Conservation (phyloP, 768 basidiomycete genomes). For the Auriculariales sp. region DNA sequence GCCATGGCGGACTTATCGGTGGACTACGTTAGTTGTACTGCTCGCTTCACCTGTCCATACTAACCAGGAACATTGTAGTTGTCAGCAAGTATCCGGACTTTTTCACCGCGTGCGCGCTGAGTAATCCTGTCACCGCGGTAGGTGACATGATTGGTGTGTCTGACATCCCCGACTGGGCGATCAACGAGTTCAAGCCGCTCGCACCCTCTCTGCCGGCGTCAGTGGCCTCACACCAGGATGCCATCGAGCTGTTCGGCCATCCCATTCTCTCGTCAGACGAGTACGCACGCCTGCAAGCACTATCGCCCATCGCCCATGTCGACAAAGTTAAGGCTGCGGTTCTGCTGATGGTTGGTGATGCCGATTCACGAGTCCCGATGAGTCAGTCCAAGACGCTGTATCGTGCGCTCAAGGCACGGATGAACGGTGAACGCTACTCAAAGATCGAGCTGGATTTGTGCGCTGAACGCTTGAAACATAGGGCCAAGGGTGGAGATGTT, state of each 20-base stretch:
- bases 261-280: constrained; percentile 29
- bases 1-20: constrained; percentile 54
- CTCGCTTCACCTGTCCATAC: neutral
- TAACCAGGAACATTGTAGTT: constrained; percentile 22
- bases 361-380: constrained; percentile 48
- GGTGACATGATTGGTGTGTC: constrained; percentile 35
- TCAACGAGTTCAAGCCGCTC: constrained; percentile 22
- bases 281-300: constrained; percentile 28
- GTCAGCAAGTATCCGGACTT: constrained; percentile 46
- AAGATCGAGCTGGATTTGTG: too few relatives aligned
- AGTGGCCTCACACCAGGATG: too few relatives aligned
- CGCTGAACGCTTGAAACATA: too few relatives aligned
- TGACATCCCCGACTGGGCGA: constrained; percentile 59
- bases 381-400: constrained; percentile 49
- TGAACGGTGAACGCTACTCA: neutral
- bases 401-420: constrained; percentile 40
- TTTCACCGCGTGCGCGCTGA: constrained; percentile 46
- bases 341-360: constrained; percentile 41
- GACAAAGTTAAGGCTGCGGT: constrained; percentile 37
- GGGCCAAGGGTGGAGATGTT: constrained; percentile 38
- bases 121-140: constrained; percentile 55
- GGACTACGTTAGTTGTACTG: constrained; percentile 33
- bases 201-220: too few relatives aligned
- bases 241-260: too few relatives aligned
- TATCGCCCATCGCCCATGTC: constrained; percentile 44